phyloP scores from a whole-genome alignment of 345 rosid genomes.

The Trapa incisa region DNA sequence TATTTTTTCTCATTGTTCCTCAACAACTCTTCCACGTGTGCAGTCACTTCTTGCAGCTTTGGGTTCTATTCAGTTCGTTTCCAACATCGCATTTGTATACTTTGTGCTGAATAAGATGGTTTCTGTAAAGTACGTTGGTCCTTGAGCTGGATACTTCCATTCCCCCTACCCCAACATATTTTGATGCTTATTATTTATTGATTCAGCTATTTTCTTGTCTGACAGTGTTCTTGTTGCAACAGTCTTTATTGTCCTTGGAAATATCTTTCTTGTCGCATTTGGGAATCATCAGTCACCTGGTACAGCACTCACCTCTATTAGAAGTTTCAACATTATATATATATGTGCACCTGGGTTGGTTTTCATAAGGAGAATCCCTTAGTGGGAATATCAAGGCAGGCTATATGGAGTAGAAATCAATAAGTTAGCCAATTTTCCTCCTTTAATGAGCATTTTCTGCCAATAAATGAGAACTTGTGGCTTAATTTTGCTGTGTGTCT shows the following conservation, averaged over 20 bases:
- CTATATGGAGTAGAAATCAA: neutral
- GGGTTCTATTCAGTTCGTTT: conserved; percentile 91
- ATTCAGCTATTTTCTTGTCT: conserved; percentile 10
- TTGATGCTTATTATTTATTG: neutral
- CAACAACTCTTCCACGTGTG: conserved; percentile 12
- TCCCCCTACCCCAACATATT: neutral
- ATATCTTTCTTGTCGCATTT: conserved; percentile 85
- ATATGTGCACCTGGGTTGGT: too few relatives aligned
- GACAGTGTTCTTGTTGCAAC: conserved; percentile 84
- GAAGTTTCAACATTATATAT: neutral
- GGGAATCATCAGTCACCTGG: conserved; percentile 99
- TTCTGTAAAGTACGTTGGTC: conserved; percentile 70
- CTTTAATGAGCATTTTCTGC: neutral
- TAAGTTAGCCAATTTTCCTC: neutral
- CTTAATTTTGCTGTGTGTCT: neutral
- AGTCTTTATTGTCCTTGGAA: conserved; percentile 88
- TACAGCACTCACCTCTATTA: conserved; percentile 9
- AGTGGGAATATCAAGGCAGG: neutral
- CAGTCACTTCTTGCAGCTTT: conserved; percentile 99
- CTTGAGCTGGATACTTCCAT: conserved; percentile 4
- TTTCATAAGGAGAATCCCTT: neutral
- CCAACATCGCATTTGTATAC: conserved; percentile 95
- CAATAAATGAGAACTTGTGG: neutral
- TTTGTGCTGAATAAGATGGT: conserved; percentile 83
- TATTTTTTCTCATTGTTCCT: neutral